These are phyloP conservation scores for Podospora australis DNA, from an alignment of 495 filamentous ascomycete species.

Conservation along the genomic window DNA sequence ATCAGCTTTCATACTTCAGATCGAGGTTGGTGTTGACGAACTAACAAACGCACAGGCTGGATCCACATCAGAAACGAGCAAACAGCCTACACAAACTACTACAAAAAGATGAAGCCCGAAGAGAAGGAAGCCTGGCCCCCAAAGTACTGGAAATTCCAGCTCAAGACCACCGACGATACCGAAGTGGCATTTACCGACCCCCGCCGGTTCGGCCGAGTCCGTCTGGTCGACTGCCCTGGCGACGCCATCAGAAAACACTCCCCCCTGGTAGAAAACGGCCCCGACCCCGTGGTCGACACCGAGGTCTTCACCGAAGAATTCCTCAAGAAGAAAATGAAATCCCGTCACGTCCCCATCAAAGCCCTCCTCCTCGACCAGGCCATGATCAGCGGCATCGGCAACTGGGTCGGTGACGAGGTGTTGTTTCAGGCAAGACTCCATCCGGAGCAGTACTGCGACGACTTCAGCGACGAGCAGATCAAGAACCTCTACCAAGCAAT, in stretches of 20 bases:
- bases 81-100: constrained; percentile 63
- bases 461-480: constrained; percentile 65
- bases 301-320: constrained; percentile 67
- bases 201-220: constrained; percentile 67
- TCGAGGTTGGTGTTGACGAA: no score
- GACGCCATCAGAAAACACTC: constrained; percentile 65
- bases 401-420: constrained; percentile 95
- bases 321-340: constrained; percentile 59
- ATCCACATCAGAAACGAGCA: constrained; percentile 72
- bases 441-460: constrained; percentile 86
- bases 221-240: constrained; percentile 73
- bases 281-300: constrained; percentile 83
- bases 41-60: no score
- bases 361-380: constrained; percentile 79
- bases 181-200: constrained; percentile 81
- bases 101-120: no score
- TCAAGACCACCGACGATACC: constrained; percentile 54
- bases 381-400: constrained; percentile 89
- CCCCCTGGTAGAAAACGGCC: constrained; percentile 84
- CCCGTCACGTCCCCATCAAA: constrained; percentile 78
- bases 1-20: no score
- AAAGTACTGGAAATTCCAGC: constrained; percentile 78
- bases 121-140: constrained; percentile 74
- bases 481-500: constrained; percentile 66
- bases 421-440: constrained; percentile 82